phyloP scores from a whole-genome alignment of 176 grass and related monocot genomes.

The Avena atlantica region DNA sequence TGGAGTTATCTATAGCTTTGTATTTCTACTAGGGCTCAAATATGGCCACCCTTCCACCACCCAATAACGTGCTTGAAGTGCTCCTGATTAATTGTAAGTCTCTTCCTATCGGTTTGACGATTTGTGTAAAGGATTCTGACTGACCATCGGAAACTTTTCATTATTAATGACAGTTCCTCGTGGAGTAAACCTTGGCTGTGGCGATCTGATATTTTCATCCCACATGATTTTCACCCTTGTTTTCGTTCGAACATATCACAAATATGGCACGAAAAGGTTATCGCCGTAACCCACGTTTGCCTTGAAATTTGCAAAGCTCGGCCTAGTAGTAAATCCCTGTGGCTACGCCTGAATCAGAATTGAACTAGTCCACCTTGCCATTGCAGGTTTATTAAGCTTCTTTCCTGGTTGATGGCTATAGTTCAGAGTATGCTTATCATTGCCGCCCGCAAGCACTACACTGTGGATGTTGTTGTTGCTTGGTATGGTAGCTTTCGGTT shows the following conservation, averaged over 20 bases:
- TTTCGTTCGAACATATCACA: conserved; percentile 83
- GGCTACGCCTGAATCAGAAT: background rate
- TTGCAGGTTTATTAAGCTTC: conserved; percentile 76
- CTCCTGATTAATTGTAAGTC: conserved; percentile 90
- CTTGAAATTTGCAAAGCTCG: background rate
- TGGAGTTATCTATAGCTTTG: conserved; percentile 41
- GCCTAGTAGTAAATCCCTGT: background rate
- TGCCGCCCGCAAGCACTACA: conserved; percentile 95
- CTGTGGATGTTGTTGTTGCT: conserved; percentile 91
- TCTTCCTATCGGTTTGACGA: conserved; percentile 18
- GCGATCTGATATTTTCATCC: conserved; percentile 98
- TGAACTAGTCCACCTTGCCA: background rate
- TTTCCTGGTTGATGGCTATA: conserved; percentile 81
- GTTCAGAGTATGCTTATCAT: conserved; percentile 91
- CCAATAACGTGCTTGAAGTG: conserved; percentile 78
- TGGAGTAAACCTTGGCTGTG: conserved; percentile 87
- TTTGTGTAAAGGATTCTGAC: conserved; percentile 11
- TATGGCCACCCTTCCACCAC: conserved; percentile 82
- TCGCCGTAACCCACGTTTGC: background rate
- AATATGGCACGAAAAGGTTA: conserved; percentile 93
- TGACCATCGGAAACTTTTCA: background rate
- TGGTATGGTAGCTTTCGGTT: conserved; percentile 54
- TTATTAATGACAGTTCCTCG: conserved; percentile 74
- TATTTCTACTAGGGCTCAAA: conserved; percentile 70
- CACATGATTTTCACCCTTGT: conserved; percentile 99